Conservation (phyloP, 805 yeast species). For the Candida silvicultrix region DNA sequence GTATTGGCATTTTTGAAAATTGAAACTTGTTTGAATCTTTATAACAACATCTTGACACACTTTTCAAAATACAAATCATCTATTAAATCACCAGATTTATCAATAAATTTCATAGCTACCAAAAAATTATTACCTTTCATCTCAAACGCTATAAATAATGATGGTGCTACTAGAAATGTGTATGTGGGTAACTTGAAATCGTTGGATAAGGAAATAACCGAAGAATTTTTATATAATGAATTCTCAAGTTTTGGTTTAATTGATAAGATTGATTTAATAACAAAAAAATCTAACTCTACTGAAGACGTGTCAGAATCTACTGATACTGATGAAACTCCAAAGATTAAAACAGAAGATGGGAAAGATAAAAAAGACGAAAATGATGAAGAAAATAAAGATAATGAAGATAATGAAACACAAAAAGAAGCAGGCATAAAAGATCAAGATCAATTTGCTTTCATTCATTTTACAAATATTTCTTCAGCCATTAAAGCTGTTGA, state of each 20-base stretch:
- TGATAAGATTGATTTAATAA: conserved; percentile 56
- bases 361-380: conserved; percentile 31
- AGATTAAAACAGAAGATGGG: conserved; percentile 39
- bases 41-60: conserved; percentile 29
- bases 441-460: conserved; percentile 53
- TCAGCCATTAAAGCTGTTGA: conserved; percentile 84
- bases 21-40: conserved; percentile 29
- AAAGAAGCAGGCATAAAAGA: conserved; percentile 32
- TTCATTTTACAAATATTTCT: conserved; percentile 79
- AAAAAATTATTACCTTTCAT: conserved; percentile 22
- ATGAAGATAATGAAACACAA: conserved; percentile 21
- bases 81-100: conserved; percentile 32
- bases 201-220: conserved; percentile 30
- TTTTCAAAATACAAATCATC: conserved; percentile 28
- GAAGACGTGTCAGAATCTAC: conserved; percentile 32
- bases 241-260: conserved; percentile 51
- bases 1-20: conserved; percentile 22
- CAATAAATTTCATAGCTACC: conserved; percentile 27
- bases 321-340: conserved; percentile 47
- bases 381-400: conserved; percentile 40
- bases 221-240: conserved; percentile 38
- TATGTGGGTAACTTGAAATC: conserved; percentile 72
- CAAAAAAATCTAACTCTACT: conserved; percentile 28
- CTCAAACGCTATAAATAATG: conserved; percentile 51
- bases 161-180: conserved; percentile 91